Evolutionary conservation across 1,284 basidiomycete genomes (phyloP).

Genomic region (Ustilago sp.): DNA sequence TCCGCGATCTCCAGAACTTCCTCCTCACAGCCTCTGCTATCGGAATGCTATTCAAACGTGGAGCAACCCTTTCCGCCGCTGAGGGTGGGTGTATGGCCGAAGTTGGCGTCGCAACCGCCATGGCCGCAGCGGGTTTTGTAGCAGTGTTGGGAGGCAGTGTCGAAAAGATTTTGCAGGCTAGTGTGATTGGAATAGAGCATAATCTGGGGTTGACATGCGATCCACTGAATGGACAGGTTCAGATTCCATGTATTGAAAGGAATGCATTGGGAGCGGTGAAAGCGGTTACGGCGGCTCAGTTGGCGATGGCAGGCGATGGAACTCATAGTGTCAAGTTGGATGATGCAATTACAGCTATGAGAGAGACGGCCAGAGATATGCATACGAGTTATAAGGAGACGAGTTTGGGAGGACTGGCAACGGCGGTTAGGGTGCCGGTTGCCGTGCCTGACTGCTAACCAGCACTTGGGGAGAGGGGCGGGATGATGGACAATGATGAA

Average conservation of each 20-base stretch:
- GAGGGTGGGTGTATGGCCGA: constrained; percentile 74
- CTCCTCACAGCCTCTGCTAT: constrained; percentile 84
- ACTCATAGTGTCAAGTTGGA: constrained; percentile 88
- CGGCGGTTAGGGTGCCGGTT: constrained; percentile 62
- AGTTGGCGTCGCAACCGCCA: constrained; percentile 81
- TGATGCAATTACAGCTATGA: constrained; percentile 95
- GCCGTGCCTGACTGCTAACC: constrained; percentile 63
- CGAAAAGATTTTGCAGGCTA: constrained; percentile 77
- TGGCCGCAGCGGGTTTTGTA: constrained; percentile 91
- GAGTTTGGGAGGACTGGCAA: constrained; percentile 59
- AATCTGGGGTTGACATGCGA: constrained; percentile 65
- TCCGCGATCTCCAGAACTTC: constrained; percentile 87
- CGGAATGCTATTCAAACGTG: constrained; percentile 97
- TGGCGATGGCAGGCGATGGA: constrained; percentile 86
- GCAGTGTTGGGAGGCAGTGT: constrained; percentile 75
- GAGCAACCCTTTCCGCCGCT: constrained; percentile 94
- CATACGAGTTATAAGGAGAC: constrained; percentile 70
- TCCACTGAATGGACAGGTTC: constrained; percentile 77
- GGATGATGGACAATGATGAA: background rate
- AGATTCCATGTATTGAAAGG: constrained; percentile 86
- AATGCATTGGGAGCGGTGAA: constrained; percentile 81
- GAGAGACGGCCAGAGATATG: constrained; percentile 80
- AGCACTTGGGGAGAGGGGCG: too few species aligned
- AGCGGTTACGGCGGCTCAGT: constrained; percentile 78
- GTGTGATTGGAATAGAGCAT: constrained; percentile 86